Evolutionary conservation across 129 eudicot species (phyloP), one percentile per base, ranked within the genome.

Genomic region (Chrysanthemum lavandulifolium): DNA sequence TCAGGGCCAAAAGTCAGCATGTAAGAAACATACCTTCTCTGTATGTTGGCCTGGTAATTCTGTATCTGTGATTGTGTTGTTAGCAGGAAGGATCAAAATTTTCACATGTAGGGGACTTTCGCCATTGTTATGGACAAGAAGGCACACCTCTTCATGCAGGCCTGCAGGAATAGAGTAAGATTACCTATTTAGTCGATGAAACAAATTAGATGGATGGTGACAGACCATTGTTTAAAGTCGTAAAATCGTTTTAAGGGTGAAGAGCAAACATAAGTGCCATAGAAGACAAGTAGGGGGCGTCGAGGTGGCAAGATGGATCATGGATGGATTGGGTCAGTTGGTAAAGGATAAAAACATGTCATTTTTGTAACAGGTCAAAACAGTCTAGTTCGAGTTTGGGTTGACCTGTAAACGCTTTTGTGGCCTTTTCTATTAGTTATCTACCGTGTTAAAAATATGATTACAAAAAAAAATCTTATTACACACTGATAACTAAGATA

Each of bases 41-140:
- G 73, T 49, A 71, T 75, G 74, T 61, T 79, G 84, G 62, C 65
- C 59, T 40, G 78, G 63, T 68, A 89, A 79, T 14, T 68, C 73
- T 43, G 65, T 72, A 40, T 77, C 76, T 62, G 49, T 23, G 27
- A 72, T 65, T 7, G 78, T 67, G 27, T 57, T 63, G 64, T 82
- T 86, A 53, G 50, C 51, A 52, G 89, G 87, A 73, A 69, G 73
- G 62, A 82, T 51, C 51, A 68, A 69, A 61, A 84, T 67, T 65
- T 77, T 84, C 78, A 80, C 78, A 55, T 54, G 80, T 19, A 71
- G 36, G 47, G 69, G 13, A 64, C 61, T 56, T 16, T 81, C 83
- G 21, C 73, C 85, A 29, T 76, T 82, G 68, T 86, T 88, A 16
- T 45, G 54, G 66, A 88, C 76, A 60, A 62, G 65, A 23, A 85